Conservation (phyloP, 495 filamentous ascomycete species). For the Xeromyces bisporus region DNA sequence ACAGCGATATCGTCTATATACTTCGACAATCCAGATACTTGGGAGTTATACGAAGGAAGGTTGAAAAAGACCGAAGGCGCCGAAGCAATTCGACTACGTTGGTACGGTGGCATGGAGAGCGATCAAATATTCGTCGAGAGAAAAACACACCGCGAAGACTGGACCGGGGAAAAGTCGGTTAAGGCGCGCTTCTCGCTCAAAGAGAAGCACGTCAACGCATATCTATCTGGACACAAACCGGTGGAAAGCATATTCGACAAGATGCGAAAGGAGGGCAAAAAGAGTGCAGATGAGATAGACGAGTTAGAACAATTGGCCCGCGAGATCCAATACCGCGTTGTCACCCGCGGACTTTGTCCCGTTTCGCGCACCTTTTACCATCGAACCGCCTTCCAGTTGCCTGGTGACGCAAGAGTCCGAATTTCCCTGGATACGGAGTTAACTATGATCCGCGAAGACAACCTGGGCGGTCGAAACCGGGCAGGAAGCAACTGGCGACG, state of each 20-base stretch:
- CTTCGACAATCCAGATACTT: slow-evolving; percentile 85
- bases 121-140: slow-evolving; percentile 95
- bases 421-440: slow-evolving; percentile 95
- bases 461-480: slow-evolving; percentile 61
- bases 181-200: slow-evolving; percentile 91
- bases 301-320: slow-evolving; percentile 77
- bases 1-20: slow-evolving; percentile 96
- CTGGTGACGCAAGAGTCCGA: slow-evolving; percentile 87
- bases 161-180: slow-evolving; percentile 97
- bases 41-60: slow-evolving; percentile 83
- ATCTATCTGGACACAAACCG: slow-evolving; percentile 61
- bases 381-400: slow-evolving; percentile 92
- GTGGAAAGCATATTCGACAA: slow-evolving; percentile 83
- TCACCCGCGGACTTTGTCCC: slow-evolving; percentile 68
- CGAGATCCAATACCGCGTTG: slow-evolving; percentile 83
- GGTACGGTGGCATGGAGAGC: slow-evolving; percentile 92
- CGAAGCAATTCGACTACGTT: slow-evolving; percentile 87
- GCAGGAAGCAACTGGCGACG: slow-evolving; percentile 86
- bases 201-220: slow-evolving; percentile 93
- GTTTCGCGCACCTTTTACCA: slow-evolving; percentile 93
- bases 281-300: slow-evolving; percentile 72
- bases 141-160: slow-evolving; percentile 97
- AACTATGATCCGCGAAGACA: slow-evolving; percentile 88
- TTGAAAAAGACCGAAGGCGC: slow-evolving; percentile 96
- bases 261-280: slow-evolving; percentile 83